phyloP scores from a whole-genome alignment of 176 grass and related monocot species.

The Carex parvula region DNA sequence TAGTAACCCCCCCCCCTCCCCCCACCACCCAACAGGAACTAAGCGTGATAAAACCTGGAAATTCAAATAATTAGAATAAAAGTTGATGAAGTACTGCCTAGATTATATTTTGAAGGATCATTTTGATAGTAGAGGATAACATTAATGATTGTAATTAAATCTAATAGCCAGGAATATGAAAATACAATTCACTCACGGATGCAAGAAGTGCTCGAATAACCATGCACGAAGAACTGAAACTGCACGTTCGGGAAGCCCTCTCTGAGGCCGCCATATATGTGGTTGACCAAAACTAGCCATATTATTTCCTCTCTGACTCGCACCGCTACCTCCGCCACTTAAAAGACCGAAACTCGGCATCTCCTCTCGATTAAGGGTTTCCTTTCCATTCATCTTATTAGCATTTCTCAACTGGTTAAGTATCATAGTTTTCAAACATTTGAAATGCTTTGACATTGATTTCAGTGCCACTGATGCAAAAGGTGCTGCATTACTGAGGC shows the following conservation, averaged over 20 bases:
- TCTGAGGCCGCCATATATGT: conserved; percentile 85
- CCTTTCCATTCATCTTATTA: conserved; percentile 40
- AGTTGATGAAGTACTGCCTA: background rate
- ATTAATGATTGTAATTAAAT: background rate
- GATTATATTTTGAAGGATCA: background rate
- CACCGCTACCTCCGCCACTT: conserved; percentile 29
- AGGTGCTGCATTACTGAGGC: conserved; percentile 67
- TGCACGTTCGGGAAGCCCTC: conserved; percentile 66
- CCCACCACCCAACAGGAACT: too few relatives aligned
- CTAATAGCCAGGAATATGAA: background rate
- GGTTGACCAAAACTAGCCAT: conserved; percentile 41
- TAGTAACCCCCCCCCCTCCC: too few relatives aligned
- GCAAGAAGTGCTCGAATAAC: conserved; percentile 63
- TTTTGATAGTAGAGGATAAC: background rate
- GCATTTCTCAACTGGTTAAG: conserved; percentile 53
- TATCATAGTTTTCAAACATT: conserved; percentile 58
- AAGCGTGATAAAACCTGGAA: background rate
- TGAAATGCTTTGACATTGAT: conserved; percentile 84
- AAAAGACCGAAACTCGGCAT: conserved; percentile 48
- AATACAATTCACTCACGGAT: conserved; percentile 21
- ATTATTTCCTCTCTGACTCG: conserved; percentile 38
- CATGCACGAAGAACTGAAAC: conserved; percentile 83
- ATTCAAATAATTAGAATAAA: background rate
- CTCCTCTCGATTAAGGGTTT: conserved; percentile 48
- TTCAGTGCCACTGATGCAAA: conserved; percentile 60